Conservation (phyloP, 2,329 filamentous ascomycete genomes). For the Aspergillus piperis region DNA sequence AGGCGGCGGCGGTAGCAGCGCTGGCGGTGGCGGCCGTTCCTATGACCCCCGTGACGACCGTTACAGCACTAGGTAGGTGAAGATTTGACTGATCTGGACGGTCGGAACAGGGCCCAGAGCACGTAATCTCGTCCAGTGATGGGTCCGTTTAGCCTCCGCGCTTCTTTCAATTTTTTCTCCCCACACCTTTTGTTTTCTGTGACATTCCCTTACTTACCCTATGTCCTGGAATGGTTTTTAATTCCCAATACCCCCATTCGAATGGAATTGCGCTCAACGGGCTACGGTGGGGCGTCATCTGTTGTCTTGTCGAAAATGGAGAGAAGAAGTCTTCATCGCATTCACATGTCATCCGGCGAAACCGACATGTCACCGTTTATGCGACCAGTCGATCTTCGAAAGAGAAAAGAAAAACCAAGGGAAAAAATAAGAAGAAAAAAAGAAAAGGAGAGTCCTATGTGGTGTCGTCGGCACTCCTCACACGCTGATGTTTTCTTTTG, state of each 20-base stretch:
- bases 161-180: slow-evolving; percentile 16
- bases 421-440: slow-evolving; percentile 10
- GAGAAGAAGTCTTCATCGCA: slow-evolving; percentile 37
- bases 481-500: slow-evolving; percentile 42
- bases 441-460: slow-evolving; percentile 30
- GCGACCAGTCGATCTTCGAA: slow-evolving; percentile 34
- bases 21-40: slow-evolving; percentile 32
- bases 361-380: slow-evolving; percentile 37
- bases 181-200: slow-evolving; percentile 18
- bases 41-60: slow-evolving; percentile 46
- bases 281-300: slow-evolving; percentile 39
- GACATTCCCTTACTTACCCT: slow-evolving; percentile 30
- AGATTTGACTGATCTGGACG: slow-evolving; percentile 22
- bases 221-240: slow-evolving; percentile 37
- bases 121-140: slow-evolving; percentile 17
- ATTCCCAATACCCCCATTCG: slow-evolving; percentile 25
- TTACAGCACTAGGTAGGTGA: slow-evolving; percentile 45
- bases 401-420: slow-evolving; percentile 2
- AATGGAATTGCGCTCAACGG: slow-evolving; percentile 38
- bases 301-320: slow-evolving; percentile 29
- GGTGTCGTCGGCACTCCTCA: slow-evolving; percentile 35
- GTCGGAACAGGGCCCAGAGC: slow-evolving; percentile 20
- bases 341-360: slow-evolving; percentile 39
- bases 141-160: slow-evolving; percentile 24
- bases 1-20: slow-evolving; percentile 22